These are phyloP conservation scores for Phellopilus nigrolimitatus DNA, from an alignment of 1,284 basidiomycete species.

Conservation along the genomic window DNA sequence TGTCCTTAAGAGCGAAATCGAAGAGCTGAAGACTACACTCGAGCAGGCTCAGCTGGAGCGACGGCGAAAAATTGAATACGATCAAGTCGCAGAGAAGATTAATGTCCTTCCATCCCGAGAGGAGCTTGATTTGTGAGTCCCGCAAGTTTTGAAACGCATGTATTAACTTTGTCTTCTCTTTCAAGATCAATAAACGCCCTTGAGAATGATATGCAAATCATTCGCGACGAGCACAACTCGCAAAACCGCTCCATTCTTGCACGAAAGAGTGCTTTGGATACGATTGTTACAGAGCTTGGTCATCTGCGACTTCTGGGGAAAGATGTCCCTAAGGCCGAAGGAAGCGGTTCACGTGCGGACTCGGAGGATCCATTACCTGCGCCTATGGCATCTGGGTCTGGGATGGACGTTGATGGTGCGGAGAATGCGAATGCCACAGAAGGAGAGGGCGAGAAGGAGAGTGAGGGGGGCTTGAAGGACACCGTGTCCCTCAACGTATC, in stretches of 20 bases:
- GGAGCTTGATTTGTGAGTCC: constrained; percentile 63
- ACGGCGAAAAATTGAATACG: constrained; percentile 76
- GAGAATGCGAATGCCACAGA: constrained; percentile 27
- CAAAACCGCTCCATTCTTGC: constrained; percentile 60
- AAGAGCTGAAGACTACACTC: constrained; percentile 65
- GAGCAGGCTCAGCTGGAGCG: constrained; percentile 74
- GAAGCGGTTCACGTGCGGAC: constrained; percentile 19
- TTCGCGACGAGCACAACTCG: constrained; percentile 65
- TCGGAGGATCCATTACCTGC: constrained; percentile 39
- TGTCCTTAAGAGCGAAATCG: constrained; percentile 60
- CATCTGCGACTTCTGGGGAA: constrained; percentile 63
- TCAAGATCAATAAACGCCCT: constrained; percentile 60
- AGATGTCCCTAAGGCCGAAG: constrained; percentile 29
- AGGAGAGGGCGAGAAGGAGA: constrained; percentile 39
- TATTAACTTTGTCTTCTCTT: constrained; percentile 6
- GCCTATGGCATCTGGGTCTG: constrained; percentile 10
- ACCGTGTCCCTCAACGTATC: constrained; percentile 31
- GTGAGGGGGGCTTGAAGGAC: constrained; percentile 26
- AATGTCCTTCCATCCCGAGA: constrained; percentile 70
- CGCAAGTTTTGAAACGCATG: not conserved
- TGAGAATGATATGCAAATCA: constrained; percentile 73
- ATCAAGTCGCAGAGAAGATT: constrained; percentile 73
- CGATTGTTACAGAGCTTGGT: constrained; percentile 56
- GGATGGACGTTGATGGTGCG: constrained; percentile 23
- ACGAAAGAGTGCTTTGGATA: constrained; percentile 63